Evolutionary conservation across 164 flowering plant species (phyloP), one percentile per base, ranked within the genome.

Genomic region (Echeveria elegans): DNA sequence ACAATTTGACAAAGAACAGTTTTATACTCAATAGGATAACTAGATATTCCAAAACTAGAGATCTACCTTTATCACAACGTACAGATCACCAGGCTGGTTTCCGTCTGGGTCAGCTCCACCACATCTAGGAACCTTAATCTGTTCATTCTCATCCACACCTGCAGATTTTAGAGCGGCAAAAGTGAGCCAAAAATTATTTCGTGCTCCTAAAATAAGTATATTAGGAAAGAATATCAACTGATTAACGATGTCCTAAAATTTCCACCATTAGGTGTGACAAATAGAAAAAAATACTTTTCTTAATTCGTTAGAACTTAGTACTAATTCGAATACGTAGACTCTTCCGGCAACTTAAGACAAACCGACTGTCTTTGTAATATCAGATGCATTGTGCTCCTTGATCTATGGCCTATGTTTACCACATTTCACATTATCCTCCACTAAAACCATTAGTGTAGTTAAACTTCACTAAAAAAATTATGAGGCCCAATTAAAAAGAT

Each of bases 51-150:
- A 61, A 61, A 61, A 30, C 7, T 30, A 21, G 64, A 19, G 23
- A 24, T 19, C 64, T 67, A 88, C 98, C 88, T 81, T 89, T 52
- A 94, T 73, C 4, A 83, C 82, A 63, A 94, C 91, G 79, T 75
- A 86, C 30, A 94, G 91, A 82, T 94, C 97, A 66, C 98, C 98
- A 71, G 92, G 96, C 68, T 86, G 91, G 76, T 83, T 83, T 52
- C 93, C 92, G 12, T 94, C 98, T 53, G 98, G 98, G 80, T 94
- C 97, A 62, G 92, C 92, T 62, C 98, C 98, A 66, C 97, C 98
- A 77, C 81, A 72, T 79, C 88, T 78, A 48, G 34, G 65, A 1
- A 89, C 79, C 82, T 77, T 89, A 18, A 94, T 53, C 12, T 80
- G 80, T 69, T 94, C 95, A 82, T 81, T 75, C 48, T 86, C 77